phyloP scores from a whole-genome alignment of 352 stramenopile species.

The Albugo laibachii region DNA sequence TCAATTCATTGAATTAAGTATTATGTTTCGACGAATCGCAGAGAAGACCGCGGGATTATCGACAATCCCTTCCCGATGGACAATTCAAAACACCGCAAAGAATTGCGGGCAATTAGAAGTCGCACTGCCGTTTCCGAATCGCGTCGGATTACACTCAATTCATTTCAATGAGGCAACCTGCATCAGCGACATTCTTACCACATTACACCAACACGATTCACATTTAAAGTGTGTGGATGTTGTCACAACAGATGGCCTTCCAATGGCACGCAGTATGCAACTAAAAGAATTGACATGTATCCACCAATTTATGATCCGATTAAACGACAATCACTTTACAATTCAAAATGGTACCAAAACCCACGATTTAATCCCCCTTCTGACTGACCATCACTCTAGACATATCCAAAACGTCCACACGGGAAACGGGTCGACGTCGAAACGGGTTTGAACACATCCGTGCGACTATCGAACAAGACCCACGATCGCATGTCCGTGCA shows the following conservation, averaged over 20 bases:
- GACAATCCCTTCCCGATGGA: no score
- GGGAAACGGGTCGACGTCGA: no score
- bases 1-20: no score
- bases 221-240: constrained; percentile 43
- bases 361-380: no score
- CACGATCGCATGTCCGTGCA: constrained; percentile 21
- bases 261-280: constrained; percentile 40
- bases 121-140: constrained; percentile 27
- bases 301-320: constrained; percentile 30
- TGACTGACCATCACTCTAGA: constrained; percentile 1
- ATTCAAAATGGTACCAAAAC: constrained; percentile 18
- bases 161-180: constrained; percentile 18
- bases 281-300: constrained; percentile 37
- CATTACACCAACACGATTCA: constrained; percentile 21
- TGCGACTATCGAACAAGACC: constrained; percentile 32
- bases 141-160: constrained; percentile 27
- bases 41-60: no score
- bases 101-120: no score
- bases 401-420: constrained; percentile 17
- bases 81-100: no score
- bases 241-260: constrained; percentile 42
- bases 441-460: constrained; percentile 42
- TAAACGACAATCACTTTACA: constrained; percentile 45
- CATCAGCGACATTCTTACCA: constrained; percentile 31
- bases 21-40: no score